These are phyloP conservation scores for Plantago lanceolata DNA, from an alignment of 305 asterid species.

Conservation along the genomic window DNA sequence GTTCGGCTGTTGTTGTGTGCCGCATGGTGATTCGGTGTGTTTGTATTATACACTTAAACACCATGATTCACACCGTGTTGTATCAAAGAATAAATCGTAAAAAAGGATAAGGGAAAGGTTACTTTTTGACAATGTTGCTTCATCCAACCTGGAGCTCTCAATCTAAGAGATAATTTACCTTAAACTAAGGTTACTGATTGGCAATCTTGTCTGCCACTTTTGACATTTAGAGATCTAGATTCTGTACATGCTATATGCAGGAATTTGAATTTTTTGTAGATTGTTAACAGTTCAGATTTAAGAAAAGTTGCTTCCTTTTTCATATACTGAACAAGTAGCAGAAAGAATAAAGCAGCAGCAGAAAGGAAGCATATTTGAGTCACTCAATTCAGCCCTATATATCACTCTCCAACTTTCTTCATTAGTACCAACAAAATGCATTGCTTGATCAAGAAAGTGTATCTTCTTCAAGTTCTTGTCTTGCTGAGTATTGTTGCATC, in stretches of 20 bases:
- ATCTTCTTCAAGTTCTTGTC: constrained; percentile 29
- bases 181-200: constrained; percentile 8
- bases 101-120: not conserved
- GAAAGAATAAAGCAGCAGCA: constrained; percentile 21
- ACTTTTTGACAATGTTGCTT: constrained; percentile 20
- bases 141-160: constrained; percentile 2
- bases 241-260: not conserved
- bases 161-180: not conserved
- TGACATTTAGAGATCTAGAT: constrained; percentile 2
- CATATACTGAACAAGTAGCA: constrained; percentile 3
- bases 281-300: not conserved
- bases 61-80: no score
- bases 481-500: constrained; percentile 16
- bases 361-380: constrained; percentile 20
- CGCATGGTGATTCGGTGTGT: no score
- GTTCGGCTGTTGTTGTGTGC: no score
- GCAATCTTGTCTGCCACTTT: constrained; percentile 31
- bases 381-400: constrained; percentile 12
- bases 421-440: constrained; percentile 20
- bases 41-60: no score
- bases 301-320: constrained; percentile 13
- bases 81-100: no score
- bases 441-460: constrained; percentile 33
- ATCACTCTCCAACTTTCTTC: constrained; percentile 7
- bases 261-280: constrained; percentile 2